Evolutionary conservation across 768 basidiomycete species (phyloP), one percentile per base, ranked within the genome.

Genomic region (Phylloporus arenicola): DNA sequence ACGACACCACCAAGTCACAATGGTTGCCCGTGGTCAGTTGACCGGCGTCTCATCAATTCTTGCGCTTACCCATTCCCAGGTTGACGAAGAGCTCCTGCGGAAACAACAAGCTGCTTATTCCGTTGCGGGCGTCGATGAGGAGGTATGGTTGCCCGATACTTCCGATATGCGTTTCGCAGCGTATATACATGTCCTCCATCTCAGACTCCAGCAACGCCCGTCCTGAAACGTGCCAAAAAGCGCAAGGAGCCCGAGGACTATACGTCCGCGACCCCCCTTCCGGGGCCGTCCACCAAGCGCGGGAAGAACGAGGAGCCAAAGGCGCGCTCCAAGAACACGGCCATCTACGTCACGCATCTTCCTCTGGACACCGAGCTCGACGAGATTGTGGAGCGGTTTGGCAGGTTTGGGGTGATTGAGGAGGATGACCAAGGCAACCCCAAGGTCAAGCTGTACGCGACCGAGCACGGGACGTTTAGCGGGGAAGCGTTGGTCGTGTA

Each of bases 41-140:
- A 30, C 20, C 3, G 20, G n/a, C 19, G 38, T 22, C 24, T 37
- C 17, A 19, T 10, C 6, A n/a, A 35, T 0, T 20, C 35, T 4
- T 20, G 43, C 14, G 17, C 38, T 58, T 41, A 58, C 27, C 12
- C 46, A 11, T 30, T 20, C 17, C 41, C 60, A 95, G 93, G 74
- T 95, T 30, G 89, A 92, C 56, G 92, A 95, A 55, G 91, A 94
- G 47, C 72, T 90, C 12, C 57, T 95, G 50, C 84, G 83, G 63
- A 84, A 83, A 20, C 95, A 99, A 65, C 96, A 98, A 72, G 93
- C 92, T 1, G 94, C 92, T 1, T 99, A 99, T 68, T 86, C 92
- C 0, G 76, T 99, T 2, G 76, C 75, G 13, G 96, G 95, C 10
- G 93, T 99, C 20, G 95, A 99, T 64, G 96, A 98, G 75, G 80